These are phyloP conservation scores for Silene uniflora DNA, from an alignment of 148 eudicot species.

Conservation along the genomic window DNA sequence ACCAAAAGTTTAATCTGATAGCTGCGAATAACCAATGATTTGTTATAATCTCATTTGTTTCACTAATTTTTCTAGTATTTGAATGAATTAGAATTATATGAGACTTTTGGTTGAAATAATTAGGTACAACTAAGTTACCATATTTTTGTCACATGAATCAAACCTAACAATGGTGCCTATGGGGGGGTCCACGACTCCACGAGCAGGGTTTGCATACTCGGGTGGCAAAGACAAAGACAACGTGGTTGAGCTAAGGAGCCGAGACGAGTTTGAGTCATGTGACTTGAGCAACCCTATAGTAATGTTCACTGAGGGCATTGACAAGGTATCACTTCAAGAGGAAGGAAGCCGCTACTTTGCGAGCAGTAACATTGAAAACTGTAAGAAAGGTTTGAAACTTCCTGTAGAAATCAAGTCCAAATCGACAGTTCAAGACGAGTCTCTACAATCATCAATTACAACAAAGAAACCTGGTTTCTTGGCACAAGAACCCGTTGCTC, in stretches of 20 bases:
- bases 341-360: constrained; percentile 75
- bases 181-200: background rate
- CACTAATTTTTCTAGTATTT: no score
- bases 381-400: constrained; percentile 67
- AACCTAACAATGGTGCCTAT: background rate
- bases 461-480: background rate
- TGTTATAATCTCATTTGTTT: no score
- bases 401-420: constrained; percentile 52
- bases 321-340: constrained; percentile 41
- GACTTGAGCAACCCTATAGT: constrained; percentile 62
- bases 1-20: no score
- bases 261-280: constrained; percentile 58
- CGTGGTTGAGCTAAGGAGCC: constrained; percentile 58
- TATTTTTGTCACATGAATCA: no score
- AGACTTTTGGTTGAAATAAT: no score
- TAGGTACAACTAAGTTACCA: no score
- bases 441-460: background rate
- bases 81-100: no score
- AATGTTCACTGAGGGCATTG: constrained; percentile 59
- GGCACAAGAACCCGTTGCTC: constrained; percentile 26
- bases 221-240: constrained; percentile 46
- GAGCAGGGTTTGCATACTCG: constrained; percentile 65
- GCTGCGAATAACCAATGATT: no score
- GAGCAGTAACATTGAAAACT: constrained; percentile 51
- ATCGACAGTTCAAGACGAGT: constrained; percentile 10